phyloP scores from a whole-genome alignment of 768 basidiomycete species.

The Tricholomella constricta region DNA sequence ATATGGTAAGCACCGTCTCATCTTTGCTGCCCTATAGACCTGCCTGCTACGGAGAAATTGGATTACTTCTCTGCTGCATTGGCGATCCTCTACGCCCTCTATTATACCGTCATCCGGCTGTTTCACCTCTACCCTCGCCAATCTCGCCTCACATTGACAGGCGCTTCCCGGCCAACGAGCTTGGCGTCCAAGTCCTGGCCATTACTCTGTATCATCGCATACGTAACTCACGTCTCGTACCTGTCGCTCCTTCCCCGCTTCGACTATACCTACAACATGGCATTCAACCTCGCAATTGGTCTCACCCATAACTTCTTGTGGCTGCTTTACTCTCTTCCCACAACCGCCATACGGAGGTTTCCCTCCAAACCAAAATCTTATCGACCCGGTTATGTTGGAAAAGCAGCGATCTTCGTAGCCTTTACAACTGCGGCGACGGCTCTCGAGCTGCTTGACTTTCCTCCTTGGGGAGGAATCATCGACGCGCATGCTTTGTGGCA shows the following conservation, averaged over 20 bases:
- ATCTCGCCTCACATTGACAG: conserved; percentile 29
- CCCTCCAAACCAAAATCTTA: conserved; percentile 56
- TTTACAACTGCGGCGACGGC: conserved; percentile 73
- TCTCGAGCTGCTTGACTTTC: conserved; percentile 91
- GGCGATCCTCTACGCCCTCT: conserved; percentile 80
- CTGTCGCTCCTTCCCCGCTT: conserved; percentile 75
- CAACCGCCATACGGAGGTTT: conserved; percentile 55
- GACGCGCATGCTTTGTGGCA: conserved; percentile 98
- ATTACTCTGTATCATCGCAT: conserved; percentile 54
- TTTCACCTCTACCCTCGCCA: conserved; percentile 67
- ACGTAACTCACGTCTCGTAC: conserved; percentile 76
- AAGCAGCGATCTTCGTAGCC: conserved; percentile 61
- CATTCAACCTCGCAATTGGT: conserved; percentile 78
- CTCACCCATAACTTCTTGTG: conserved; percentile 81
- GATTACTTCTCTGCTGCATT: conserved; percentile 96
- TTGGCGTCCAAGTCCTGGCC: conserved; percentile 42
- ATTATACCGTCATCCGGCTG: conserved; percentile 73
- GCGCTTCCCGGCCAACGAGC: conserved; percentile 17
- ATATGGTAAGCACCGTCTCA: conserved; percentile 1
- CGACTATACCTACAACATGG: conserved; percentile 93
- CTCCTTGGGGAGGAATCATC: conserved; percentile 70
- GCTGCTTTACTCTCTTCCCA: conserved; percentile 68
- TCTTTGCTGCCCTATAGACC: conserved; percentile 51
- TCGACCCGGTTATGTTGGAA: conserved; percentile 54
- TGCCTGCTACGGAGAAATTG: conserved; percentile 79